These are phyloP conservation scores for Termitomyces sp. DNA, from an alignment of 768 basidiomycete species.

Conservation along the genomic window DNA sequence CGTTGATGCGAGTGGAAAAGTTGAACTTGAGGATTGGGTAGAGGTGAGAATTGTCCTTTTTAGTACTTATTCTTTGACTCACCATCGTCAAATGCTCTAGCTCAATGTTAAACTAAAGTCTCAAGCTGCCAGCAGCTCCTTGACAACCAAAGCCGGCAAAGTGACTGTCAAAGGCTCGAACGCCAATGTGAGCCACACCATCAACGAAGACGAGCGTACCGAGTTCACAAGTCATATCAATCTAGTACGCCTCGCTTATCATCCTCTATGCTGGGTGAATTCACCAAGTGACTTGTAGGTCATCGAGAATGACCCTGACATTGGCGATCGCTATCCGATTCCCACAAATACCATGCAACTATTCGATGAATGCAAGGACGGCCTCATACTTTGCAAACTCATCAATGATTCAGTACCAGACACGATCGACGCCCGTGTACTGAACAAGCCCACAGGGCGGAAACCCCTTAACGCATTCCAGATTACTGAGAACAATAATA, in stretches of 20 bases:
- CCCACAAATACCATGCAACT: slow-evolving; percentile 97
- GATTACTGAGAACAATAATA: slow-evolving; percentile 99
- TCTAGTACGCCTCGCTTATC: slow-evolving; percentile 46
- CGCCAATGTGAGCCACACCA: slow-evolving; percentile 93
- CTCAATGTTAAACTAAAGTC: slow-evolving; percentile 78
- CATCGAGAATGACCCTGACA: slow-evolving; percentile 85
- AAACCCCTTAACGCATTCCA: slow-evolving; percentile 97
- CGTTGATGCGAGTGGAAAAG: slow-evolving; percentile 91
- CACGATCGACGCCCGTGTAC: slow-evolving; percentile 97
- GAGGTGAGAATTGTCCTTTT: slow-evolving; percentile 56
- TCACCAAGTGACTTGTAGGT: slow-evolving; percentile 48
- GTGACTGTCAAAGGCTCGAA: slow-evolving; percentile 94
- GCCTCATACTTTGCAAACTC: slow-evolving; percentile 94
- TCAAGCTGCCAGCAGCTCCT: slow-evolving; percentile 32
- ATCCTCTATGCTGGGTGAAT: not conserved
- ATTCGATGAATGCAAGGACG: slow-evolving; percentile 96
- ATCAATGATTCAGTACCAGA: slow-evolving; percentile 99
- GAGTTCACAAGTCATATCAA: slow-evolving; percentile 99
- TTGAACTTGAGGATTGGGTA: slow-evolving; percentile 98
- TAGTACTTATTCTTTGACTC: slow-evolving; percentile 5
- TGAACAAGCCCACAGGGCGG: slow-evolving; percentile 79
- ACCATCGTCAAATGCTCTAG: slow-evolving; percentile 29
- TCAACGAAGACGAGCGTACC: slow-evolving; percentile 93
- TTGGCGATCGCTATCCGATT: slow-evolving; percentile 81
- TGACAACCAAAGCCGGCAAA: slow-evolving; percentile 75